Conservation (phyloP, 331 rosid species). For the Quercus phellos region DNA sequence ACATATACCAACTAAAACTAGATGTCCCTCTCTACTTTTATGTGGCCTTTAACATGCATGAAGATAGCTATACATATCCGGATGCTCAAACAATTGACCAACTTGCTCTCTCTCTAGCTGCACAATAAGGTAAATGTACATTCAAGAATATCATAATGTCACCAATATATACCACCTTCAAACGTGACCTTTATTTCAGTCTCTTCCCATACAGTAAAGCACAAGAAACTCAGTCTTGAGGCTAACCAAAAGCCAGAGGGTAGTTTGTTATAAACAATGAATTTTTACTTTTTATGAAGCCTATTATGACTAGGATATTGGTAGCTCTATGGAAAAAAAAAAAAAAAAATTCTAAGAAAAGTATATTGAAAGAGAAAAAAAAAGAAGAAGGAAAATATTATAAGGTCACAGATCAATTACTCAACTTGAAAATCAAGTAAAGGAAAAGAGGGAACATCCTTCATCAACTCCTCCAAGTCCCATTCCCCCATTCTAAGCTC, state of each 20-base stretch:
- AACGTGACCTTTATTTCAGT: constrained; percentile 34
- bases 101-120: constrained; percentile 11
- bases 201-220: constrained; percentile 1
- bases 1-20: constrained; percentile 8
- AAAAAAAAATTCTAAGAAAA: not conserved
- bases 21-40: constrained; percentile 1
- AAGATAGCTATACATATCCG: constrained; percentile 16
- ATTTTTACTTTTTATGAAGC: not conserved
- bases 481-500: constrained; percentile 60
- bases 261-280: not conserved
- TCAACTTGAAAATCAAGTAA: constrained; percentile 55
- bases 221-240: not conserved
- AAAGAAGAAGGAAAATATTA: not conserved
- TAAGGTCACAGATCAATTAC: not conserved
- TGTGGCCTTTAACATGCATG: constrained; percentile 30
- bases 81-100: constrained; percentile 13
- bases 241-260: not conserved
- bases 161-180: constrained; percentile 9
- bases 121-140: not conserved
- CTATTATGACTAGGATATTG: not conserved
- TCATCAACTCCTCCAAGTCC: constrained; percentile 81
- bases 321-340: not conserved
- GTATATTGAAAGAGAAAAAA: not conserved
- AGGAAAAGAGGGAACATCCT: constrained; percentile 59
- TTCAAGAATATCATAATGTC: constrained; percentile 20